Conservation (phyloP, 768 basidiomycete species). For the Russula brevipes region DNA sequence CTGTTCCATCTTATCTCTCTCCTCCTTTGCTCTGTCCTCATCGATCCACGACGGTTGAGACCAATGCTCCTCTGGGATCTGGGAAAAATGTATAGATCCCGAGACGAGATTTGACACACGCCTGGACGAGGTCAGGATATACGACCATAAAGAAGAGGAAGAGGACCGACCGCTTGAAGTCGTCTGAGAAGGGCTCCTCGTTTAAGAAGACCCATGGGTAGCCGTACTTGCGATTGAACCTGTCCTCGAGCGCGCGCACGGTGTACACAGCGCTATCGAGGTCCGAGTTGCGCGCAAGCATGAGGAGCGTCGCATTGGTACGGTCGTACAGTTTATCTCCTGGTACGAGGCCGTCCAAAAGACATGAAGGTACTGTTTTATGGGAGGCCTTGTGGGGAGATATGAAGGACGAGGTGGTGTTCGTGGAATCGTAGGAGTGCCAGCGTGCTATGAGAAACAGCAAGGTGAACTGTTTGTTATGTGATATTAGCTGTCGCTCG, state of each 20-base stretch:
- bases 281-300: slow-evolving; percentile 66
- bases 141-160: background rate
- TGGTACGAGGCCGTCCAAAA: background rate
- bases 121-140: slow-evolving; percentile 13
- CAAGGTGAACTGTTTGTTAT: background rate
- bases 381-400: background rate
- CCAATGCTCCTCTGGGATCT: slow-evolving; percentile 47
- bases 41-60: slow-evolving; percentile 48
- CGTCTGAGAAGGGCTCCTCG: slow-evolving; percentile 70
- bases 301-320: slow-evolving; percentile 35
- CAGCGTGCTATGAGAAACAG: background rate
- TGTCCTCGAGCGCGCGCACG: slow-evolving; percentile 75
- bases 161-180: slow-evolving; percentile 56
- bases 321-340: background rate
- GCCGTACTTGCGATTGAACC: slow-evolving; percentile 73
- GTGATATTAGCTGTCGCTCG: background rate
- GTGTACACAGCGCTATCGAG: slow-evolving; percentile 53
- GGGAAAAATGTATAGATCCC: slow-evolving; percentile 36
- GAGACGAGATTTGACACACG: slow-evolving; percentile 32
- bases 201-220: slow-evolving; percentile 92
- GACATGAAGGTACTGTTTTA: no score
- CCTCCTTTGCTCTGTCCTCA: slow-evolving; percentile 41
- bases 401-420: background rate
- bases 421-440: background rate
- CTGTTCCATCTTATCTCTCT: slow-evolving; percentile 39